Evolutionary conservation across 176 grass and related monocot species (phyloP).

Genomic region (Hordeum vulgare): MorexV3_pseudomolecules_assembly NC_058524.1:58668608-58669107

Average conservation of each 20-base stretch:
- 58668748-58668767: not conserved
- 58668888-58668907: too few relatives aligned
- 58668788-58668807: too few relatives aligned
- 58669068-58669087: not conserved
- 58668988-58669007: constrained; percentile 17
- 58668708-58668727: not conserved
- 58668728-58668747: not conserved
- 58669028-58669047: not conserved
- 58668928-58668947: too few relatives aligned
- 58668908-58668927: too few relatives aligned
- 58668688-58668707: not conserved
- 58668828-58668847: not conserved
- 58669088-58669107: not conserved
- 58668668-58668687: not conserved
- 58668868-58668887: not conserved
- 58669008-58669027: constrained; percentile 13
- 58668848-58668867: not conserved
- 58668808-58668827: not conserved
- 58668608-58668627: not conserved
- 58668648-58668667: not conserved
- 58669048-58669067: not conserved
- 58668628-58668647: not conserved
- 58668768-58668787: not conserved
- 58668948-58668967: not conserved
- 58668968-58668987: not conserved